Evolutionary conservation across 768 basidiomycete genomes (phyloP), one percentile per base, ranked within the genome.

Genomic region (Trametopsis cervina): DNA sequence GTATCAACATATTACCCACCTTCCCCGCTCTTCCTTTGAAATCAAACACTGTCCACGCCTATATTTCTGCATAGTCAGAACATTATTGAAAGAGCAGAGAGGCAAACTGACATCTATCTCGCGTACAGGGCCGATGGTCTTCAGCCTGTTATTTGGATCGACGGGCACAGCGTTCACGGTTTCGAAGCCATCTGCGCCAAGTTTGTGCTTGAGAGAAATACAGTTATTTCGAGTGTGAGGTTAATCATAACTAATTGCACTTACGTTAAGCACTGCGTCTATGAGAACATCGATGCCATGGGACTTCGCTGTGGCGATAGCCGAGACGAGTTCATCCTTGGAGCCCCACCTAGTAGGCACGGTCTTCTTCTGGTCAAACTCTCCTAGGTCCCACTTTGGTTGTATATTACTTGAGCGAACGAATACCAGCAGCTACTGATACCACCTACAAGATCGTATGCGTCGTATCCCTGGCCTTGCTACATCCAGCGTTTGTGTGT

Each of bases 1-100:
- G 13, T 29, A 44, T 59, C 57, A 53, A 54, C 46, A 9, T 27
- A 56, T 59, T 46, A 59, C 54, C 37, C 50, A 89, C 88, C 69
- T 88, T 83, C 29, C 77, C 76, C 15, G 71, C 75, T 64, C 93
- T 71, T 36, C 83, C 87, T n/a, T 79, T 70, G 61, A 89, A 95
- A 52, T 87, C 80, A 62, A 88, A 97, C 0, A 72, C 79, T n/a
- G 89, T 90, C 88, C 89, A 90, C 1, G 76, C 85, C 89, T 89
- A 40, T 6, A 25, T 18, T 42, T 4, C 18, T 15, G 33, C 18
- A 21, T n/a, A 42, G 18, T 27, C 23, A 37, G 37, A 12, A 47
- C 35, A 12, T 40, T 44, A 11, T 7, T 36, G n/a, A 21, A 20
- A 13, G 21, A 21, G 42, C 23, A 9, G 44, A 33, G 29, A 7